phyloP scores from a whole-genome alignment of 257 asterid species.

The Parsonsia alboflavescens region DNA sequence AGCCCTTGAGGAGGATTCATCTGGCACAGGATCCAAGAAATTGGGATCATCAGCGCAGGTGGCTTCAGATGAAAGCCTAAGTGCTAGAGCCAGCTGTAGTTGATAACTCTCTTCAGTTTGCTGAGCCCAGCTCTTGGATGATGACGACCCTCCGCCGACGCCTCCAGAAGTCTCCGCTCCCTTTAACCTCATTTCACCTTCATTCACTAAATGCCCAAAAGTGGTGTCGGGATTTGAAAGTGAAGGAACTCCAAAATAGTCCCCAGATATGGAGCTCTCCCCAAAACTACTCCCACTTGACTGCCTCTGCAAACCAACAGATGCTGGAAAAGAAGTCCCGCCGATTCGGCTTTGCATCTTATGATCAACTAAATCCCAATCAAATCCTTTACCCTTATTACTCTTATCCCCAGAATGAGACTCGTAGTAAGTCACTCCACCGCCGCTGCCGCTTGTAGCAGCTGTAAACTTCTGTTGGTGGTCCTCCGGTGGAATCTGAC shows the following conservation, averaged over 20 bases:
- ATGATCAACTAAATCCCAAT: constrained; percentile 72
- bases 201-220: constrained; percentile 24
- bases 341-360: constrained; percentile 56
- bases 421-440: constrained; percentile 39
- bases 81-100: constrained; percentile 87
- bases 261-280: constrained; percentile 85
- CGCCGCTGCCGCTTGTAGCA: constrained; percentile 3
- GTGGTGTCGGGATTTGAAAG: constrained; percentile 46
- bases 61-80: constrained; percentile 84
- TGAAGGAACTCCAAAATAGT: constrained; percentile 45
- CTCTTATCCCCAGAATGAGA: constrained; percentile 59
- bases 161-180: constrained; percentile 38
- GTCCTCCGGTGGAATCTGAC: constrained; percentile 68
- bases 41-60: constrained; percentile 77
- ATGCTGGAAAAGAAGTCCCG: constrained; percentile 34
- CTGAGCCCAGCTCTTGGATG: constrained; percentile 92
- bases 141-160: constrained; percentile 47
- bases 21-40: constrained; percentile 64
- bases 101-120: constrained; percentile 98
- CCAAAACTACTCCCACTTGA: constrained; percentile 96
- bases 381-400: constrained; percentile 39
- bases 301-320: constrained; percentile 71
- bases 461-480: constrained; percentile 8
- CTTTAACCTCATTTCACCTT: constrained; percentile 43
- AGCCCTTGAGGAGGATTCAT: constrained; percentile 41